phyloP scores from a whole-genome alignment of 2,329 filamentous ascomycete species.

The Microdochium nivale region DNA sequence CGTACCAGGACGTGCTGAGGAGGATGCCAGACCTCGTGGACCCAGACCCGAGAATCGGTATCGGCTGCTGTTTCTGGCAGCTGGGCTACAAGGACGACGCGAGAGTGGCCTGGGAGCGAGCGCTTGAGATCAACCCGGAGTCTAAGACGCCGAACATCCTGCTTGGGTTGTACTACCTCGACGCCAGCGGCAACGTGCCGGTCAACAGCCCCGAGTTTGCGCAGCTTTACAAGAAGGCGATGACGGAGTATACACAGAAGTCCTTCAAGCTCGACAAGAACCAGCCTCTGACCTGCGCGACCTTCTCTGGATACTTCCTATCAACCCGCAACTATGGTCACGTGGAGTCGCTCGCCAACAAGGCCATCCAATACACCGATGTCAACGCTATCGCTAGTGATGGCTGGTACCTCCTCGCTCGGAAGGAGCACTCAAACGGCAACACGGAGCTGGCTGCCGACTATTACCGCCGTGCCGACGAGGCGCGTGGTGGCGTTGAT shows the following conservation, averaged over 20 bases:
- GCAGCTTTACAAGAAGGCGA: slow-evolving; percentile 80
- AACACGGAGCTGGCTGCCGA: slow-evolving; percentile 69
- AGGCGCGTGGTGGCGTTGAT: slow-evolving; percentile 85
- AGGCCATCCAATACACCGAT: slow-evolving; percentile 91
- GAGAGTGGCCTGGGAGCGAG: slow-evolving; percentile 80
- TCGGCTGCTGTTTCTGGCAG: slow-evolving; percentile 96
- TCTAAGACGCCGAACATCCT: slow-evolving; percentile 89
- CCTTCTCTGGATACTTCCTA: slow-evolving; percentile 85
- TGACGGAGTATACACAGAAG: slow-evolving; percentile 89
- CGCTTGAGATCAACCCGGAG: slow-evolving; percentile 69
- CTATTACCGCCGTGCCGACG: slow-evolving; percentile 84
- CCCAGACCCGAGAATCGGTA: slow-evolving; percentile 90
- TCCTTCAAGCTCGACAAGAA: slow-evolving; percentile 92
- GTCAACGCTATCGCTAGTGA: slow-evolving; percentile 95
- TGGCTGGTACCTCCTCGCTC: slow-evolving; percentile 89
- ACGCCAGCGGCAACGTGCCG: slow-evolving; percentile 73
- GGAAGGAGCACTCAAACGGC: slow-evolving; percentile 80
- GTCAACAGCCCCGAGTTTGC: slow-evolving; percentile 81
- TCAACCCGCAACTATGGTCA: slow-evolving; percentile 71
- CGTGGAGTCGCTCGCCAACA: slow-evolving; percentile 79
- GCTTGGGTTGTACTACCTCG: slow-evolving; percentile 82
- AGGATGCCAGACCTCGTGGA: slow-evolving; percentile 84
- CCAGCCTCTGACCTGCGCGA: slow-evolving; percentile 79
- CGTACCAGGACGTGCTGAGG: slow-evolving; percentile 79
- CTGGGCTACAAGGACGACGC: slow-evolving; percentile 91